Percentiles rank a stretch among this genome's conserved stretches.
phyloP scores from a whole-genome alignment of 495 filamentous ascomycete species.

The Aspergillus sclerotiicarbonarius region DNA sequence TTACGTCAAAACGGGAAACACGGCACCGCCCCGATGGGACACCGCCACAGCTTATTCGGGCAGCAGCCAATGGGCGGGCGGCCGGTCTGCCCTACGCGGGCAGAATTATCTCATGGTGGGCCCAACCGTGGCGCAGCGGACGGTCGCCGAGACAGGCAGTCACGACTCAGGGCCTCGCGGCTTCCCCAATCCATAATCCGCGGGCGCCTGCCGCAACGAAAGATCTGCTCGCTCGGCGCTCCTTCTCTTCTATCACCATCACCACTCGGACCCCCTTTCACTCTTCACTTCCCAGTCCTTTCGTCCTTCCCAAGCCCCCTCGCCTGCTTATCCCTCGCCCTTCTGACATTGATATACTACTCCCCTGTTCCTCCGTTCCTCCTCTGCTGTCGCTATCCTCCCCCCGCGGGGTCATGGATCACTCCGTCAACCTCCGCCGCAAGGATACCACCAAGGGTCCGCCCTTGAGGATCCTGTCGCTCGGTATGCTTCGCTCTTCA shows the following conservation, averaged over 20 bases:
- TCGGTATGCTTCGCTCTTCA: conserved; percentile 59
- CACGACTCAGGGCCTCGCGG: neutral
- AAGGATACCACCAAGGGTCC: conserved; percentile 95
- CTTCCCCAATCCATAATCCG: too few species aligned
- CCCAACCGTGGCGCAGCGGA: neutral
- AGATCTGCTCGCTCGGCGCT: neutral
- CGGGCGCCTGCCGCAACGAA: too few species aligned
- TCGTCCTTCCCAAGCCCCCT: neutral
- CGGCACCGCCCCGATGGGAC: neutral
- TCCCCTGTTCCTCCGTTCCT: neutral
- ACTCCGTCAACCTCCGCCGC: conserved; percentile 52
- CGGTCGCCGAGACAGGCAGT: neutral
- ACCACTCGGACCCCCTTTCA: neutral
- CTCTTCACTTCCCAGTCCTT: conserved; percentile 1
- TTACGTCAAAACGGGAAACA: neutral
- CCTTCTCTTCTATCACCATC: conserved; percentile 1
- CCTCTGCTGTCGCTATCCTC: neutral
- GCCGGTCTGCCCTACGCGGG: neutral
- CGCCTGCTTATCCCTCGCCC: neutral
- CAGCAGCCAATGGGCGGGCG: neutral
- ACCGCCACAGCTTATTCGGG: neutral
- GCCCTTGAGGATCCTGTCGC: conserved; percentile 83
- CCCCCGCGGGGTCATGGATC: conserved; percentile 25
- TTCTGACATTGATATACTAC: neutral
- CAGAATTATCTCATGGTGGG: neutral